These are phyloP conservation scores for Jamesozyma jinghongensis DNA, from an alignment of 805 yeast species.

Conservation along the genomic window DNA sequence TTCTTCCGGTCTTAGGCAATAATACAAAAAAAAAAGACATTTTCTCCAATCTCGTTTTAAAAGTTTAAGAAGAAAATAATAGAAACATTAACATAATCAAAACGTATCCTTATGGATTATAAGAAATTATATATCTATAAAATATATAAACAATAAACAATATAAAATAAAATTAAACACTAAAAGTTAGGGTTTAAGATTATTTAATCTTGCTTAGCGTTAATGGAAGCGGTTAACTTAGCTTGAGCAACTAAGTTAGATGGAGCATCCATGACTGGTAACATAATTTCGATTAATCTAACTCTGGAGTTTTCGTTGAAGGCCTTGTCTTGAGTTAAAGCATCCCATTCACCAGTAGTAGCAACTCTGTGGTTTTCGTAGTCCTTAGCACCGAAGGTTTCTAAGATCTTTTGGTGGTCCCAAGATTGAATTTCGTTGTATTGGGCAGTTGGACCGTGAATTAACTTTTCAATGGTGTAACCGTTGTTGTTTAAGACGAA, in stretches of 20 bases:
- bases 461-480: conserved; percentile 66
- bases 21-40: neutral
- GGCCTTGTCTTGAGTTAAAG: conserved; percentile 36
- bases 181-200: conserved; percentile 1
- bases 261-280: conserved; percentile 65
- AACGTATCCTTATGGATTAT: conserved; percentile 1
- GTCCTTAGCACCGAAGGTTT: conserved; percentile 40
- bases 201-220: conserved; percentile 30
- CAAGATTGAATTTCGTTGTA: conserved; percentile 63
- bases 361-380: conserved; percentile 48
- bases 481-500: conserved; percentile 65
- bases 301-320: conserved; percentile 51
- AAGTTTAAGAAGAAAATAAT: neutral
- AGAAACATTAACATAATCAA: conserved; percentile 1
- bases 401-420: conserved; percentile 52
- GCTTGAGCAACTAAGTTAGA: conserved; percentile 58
- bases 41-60: neutral
- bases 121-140: conserved; percentile 2
- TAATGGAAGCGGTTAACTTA: conserved; percentile 45
- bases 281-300: conserved; percentile 59
- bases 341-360: conserved; percentile 50
- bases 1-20: too few relatives aligned
- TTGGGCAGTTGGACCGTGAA: conserved; percentile 56
- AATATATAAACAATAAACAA: conserved; percentile 4
- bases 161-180: conserved; percentile 1